A percentile compares a stretch with the other conserved stretches of the same genome.
Conservation (phyloP, 805 yeast species). For the Yarrowia sp. region DNA sequence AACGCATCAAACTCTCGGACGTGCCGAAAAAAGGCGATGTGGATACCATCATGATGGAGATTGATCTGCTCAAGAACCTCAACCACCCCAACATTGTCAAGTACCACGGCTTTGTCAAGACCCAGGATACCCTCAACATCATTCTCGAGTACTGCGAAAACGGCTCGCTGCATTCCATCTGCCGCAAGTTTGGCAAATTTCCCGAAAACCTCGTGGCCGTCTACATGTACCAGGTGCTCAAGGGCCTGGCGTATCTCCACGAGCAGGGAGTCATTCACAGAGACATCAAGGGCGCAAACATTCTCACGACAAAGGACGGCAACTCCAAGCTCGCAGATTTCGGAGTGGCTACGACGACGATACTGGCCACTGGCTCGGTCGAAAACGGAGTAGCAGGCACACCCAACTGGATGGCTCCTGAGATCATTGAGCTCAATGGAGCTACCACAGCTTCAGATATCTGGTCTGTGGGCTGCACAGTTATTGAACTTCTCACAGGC, state of each 20-base stretch:
- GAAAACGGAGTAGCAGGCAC: constrained; percentile 62
- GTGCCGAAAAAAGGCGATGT: constrained; percentile 38
- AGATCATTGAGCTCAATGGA: constrained; percentile 78
- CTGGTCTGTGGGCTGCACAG: constrained; percentile 91
- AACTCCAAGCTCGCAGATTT: constrained; percentile 72
- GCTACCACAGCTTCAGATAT: constrained; percentile 82
- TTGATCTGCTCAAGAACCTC: constrained; percentile 59
- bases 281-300: constrained; percentile 75
- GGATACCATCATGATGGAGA: constrained; percentile 59
- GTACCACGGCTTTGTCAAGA: constrained; percentile 64
- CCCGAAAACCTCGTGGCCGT: constrained; percentile 53
- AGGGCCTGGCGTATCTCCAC: constrained; percentile 64
- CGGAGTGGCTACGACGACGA: constrained; percentile 63
- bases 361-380: constrained; percentile 31
- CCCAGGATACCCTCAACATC: constrained; percentile 51
- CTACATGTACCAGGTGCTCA: constrained; percentile 54
- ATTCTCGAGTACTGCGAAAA: constrained; percentile 64
- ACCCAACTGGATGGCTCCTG: constrained; percentile 99
- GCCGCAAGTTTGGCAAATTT: constrained; percentile 51
- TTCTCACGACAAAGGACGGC: constrained; percentile 58
- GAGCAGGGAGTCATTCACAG: constrained; percentile 74
- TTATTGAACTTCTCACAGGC: constrained; percentile 80
- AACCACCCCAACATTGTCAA: constrained; percentile 66
- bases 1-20: constrained; percentile 61
- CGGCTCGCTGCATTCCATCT: constrained; percentile 60